These are phyloP conservation scores for Monosporascus sp. DNA, from an alignment of 2,329 filamentous ascomycete genomes.

Conservation along the genomic window DNA sequence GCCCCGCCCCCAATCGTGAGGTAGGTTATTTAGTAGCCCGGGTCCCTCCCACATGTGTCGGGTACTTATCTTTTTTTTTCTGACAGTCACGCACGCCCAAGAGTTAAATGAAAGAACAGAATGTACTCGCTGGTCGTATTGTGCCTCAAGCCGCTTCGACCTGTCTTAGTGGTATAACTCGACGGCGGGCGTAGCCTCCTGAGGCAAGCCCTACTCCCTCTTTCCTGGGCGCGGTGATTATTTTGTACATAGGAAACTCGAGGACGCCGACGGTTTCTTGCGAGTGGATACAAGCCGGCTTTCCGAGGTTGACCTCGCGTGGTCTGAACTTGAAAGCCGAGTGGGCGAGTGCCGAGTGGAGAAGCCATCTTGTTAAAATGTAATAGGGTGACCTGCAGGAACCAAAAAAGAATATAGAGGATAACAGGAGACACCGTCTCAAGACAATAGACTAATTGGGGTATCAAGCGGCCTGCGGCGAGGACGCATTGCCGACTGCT, in stretches of 20 bases:
- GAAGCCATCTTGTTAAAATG: neutral
- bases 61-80: neutral
- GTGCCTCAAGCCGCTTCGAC: too few species aligned
- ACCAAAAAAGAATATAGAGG: neutral
- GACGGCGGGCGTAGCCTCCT: too few species aligned
- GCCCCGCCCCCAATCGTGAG: neutral
- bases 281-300: too few species aligned
- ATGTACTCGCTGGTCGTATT: neutral
- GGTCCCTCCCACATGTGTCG: neutral
- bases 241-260: too few species aligned
- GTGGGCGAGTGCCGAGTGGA: too few species aligned
- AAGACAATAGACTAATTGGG: neutral
- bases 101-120: neutral
- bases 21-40: neutral
- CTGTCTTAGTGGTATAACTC: too few species aligned
- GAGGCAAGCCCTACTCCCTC: too few species aligned
- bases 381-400: neutral
- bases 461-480: slow-evolving; percentile 25
- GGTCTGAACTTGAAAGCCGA: too few species aligned
- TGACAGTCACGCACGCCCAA: neutral
- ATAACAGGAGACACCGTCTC: too few species aligned
- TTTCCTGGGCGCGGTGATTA: too few species aligned
- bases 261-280: too few species aligned
- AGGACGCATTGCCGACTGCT: slow-evolving; percentile 22
- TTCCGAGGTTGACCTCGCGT: too few species aligned